phyloP scores from a whole-genome alignment of 2,329 filamentous ascomycete genomes.

The Fusarium sp. region DNA sequence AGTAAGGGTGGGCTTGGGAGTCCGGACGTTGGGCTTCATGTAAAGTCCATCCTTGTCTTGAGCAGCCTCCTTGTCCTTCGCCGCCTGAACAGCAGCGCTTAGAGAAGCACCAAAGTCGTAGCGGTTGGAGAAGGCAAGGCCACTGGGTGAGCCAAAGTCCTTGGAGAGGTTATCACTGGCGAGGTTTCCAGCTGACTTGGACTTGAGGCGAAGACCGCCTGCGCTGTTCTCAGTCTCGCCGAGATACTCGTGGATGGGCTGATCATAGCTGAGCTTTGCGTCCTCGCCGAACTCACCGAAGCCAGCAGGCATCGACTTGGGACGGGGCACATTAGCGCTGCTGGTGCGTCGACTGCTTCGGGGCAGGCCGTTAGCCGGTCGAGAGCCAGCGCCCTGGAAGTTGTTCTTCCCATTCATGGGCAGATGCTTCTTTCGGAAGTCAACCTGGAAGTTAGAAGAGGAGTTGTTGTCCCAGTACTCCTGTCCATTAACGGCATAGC shows the following conservation, averaged over 20 bases:
- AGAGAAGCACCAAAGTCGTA: slow-evolving; percentile 98
- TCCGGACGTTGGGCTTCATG: slow-evolving; percentile 65
- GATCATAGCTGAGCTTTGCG: slow-evolving; percentile 70
- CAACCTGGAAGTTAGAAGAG: slow-evolving; percentile 90
- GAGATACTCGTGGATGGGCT: slow-evolving; percentile 73
- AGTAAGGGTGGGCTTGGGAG: slow-evolving; percentile 48
- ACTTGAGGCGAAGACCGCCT: slow-evolving; percentile 77
- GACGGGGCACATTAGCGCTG: slow-evolving; percentile 60
- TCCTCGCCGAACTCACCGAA: slow-evolving; percentile 81
- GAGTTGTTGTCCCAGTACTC: slow-evolving; percentile 98
- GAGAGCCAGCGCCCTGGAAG: slow-evolving; percentile 65
- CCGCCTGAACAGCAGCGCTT: slow-evolving; percentile 82
- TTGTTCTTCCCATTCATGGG: slow-evolving; percentile 71
- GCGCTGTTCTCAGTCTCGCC: slow-evolving; percentile 72
- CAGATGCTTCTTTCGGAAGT: slow-evolving; percentile 86
- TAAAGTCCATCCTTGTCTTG: slow-evolving; percentile 72
- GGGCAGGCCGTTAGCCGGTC: slow-evolving; percentile 70
- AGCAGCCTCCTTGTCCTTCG: slow-evolving; percentile 75
- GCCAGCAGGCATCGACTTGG: slow-evolving; percentile 69
- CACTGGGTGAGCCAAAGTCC: slow-evolving; percentile 68
- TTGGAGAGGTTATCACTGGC: slow-evolving; percentile 73
- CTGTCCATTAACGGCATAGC: slow-evolving; percentile 85
- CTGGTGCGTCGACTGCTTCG: slow-evolving; percentile 74
- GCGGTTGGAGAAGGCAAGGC: slow-evolving; percentile 88
- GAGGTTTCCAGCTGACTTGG: slow-evolving; percentile 74